Conservation (phyloP, 1,284 basidiomycete genomes). For the Wolfiporia cocos region DNA sequence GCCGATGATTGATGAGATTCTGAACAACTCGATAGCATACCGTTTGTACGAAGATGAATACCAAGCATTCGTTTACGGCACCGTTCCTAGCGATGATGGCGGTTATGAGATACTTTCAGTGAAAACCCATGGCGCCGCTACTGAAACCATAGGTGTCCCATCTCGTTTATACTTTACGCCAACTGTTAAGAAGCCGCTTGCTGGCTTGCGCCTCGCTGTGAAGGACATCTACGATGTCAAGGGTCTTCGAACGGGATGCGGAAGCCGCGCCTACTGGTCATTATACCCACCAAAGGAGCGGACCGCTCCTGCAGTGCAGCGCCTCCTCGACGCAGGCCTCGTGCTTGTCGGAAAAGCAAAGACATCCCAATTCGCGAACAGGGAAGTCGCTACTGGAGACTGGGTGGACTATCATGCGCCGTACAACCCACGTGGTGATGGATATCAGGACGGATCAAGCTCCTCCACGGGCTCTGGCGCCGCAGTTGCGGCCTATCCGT, state of each 20-base stretch:
- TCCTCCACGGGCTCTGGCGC: constrained; percentile 35
- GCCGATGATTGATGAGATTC: background rate
- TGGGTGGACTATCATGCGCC: constrained; percentile 48
- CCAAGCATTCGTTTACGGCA: constrained; percentile 26
- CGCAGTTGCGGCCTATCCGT: constrained; percentile 31
- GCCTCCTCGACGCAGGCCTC: constrained; percentile 41
- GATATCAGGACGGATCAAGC: constrained; percentile 37
- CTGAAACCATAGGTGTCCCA: constrained; percentile 24
- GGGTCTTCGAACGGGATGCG: constrained; percentile 25
- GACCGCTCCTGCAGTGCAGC: constrained; percentile 39
- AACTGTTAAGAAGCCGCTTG: constrained; percentile 23
- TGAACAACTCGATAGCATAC: constrained; percentile 11
- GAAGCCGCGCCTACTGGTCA: constrained; percentile 26
- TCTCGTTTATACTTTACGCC: constrained; percentile 27
- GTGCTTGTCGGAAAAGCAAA: constrained; percentile 47
- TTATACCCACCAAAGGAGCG: constrained; percentile 26
- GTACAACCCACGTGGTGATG: constrained; percentile 49
- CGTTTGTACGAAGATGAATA: constrained; percentile 26
- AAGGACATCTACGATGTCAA: constrained; percentile 29
- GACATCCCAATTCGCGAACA: constrained; percentile 52
- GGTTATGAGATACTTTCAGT: constrained; percentile 22
- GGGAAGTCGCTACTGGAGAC: constrained; percentile 44
- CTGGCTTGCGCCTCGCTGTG: constrained; percentile 25
- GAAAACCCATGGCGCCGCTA: constrained; percentile 21
- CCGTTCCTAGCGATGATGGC: constrained; percentile 19